A percentile compares a stretch with the other conserved stretches of the same genome.
Conservation (phyloP, 129 eudicot genomes). For the Flaveria linearis region DNA sequence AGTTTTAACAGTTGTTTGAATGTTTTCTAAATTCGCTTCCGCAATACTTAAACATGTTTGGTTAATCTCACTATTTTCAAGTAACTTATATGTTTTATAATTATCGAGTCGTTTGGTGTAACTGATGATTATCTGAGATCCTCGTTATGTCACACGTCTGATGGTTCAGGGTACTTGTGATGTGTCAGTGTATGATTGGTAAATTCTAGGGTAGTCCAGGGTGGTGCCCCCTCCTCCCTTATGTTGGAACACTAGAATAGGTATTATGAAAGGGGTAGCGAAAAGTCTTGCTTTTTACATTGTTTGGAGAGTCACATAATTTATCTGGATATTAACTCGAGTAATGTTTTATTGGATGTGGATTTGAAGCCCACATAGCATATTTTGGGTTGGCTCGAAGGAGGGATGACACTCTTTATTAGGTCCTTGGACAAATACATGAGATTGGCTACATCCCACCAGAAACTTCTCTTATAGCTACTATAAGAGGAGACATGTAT, state of each 20-base stretch:
- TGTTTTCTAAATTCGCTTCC: no score
- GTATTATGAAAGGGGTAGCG: constrained; percentile 63
- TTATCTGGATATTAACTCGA: constrained; percentile 82
- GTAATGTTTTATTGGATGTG: constrained; percentile 69
- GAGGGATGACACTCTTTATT: constrained; percentile 50
- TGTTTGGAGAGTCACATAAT: constrained; percentile 56
- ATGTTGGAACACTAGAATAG: constrained; percentile 60
- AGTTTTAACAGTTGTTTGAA: no score
- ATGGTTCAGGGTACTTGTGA: no score
- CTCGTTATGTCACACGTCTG: no score
- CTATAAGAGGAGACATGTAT: constrained; percentile 65
- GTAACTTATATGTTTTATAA: no score
- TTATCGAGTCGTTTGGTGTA: no score
- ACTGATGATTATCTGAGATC: no score
- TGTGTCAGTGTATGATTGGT: no score
- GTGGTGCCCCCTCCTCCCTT: background rate
- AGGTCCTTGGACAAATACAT: constrained; percentile 81
- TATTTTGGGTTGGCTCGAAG: constrained; percentile 84
- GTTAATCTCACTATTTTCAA: no score
- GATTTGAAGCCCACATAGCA: constrained; percentile 71
- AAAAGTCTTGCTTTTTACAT: constrained; percentile 62
- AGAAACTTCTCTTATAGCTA: constrained; percentile 49
- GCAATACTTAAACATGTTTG: no score
- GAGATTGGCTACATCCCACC: constrained; percentile 98
- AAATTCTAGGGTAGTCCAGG: no score